Evolutionary conservation across 805 yeast species (phyloP).

Genomic region (Hermanozyma aechmeae): DNA sequence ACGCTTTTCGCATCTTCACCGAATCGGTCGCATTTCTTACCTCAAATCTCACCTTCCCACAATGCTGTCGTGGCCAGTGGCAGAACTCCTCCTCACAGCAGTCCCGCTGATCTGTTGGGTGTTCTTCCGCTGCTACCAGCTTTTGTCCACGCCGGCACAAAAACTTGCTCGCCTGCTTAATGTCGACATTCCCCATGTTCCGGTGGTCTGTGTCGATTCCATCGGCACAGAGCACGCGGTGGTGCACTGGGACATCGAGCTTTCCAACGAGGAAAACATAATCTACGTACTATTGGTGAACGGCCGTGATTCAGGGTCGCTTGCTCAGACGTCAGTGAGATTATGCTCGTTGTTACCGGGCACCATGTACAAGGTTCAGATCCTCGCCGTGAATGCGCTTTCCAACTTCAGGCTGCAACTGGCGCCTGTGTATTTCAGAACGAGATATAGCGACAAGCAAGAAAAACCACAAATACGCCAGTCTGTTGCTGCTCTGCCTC

Average conservation of each 20-base stretch:
- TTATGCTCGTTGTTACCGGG: constrained; percentile 19
- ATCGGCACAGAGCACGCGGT: constrained; percentile 36
- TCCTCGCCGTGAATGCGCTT: constrained; percentile 25
- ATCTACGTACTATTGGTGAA: constrained; percentile 26
- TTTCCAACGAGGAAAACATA: constrained; percentile 18
- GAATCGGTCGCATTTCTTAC: no score
- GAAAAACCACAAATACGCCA: no score
- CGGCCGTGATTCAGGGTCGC: constrained; percentile 25
- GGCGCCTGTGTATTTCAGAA: constrained; percentile 21
- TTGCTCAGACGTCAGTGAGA: constrained; percentile 25
- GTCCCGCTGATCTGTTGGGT: constrained; percentile 30
- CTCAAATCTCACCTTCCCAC: no score
- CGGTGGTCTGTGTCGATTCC: constrained; percentile 45
- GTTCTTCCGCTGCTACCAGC: constrained; percentile 26
- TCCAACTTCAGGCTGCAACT: constrained; percentile 27
- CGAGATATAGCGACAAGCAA: no score
- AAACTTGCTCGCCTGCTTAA: constrained; percentile 37
- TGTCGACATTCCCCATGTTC: constrained; percentile 48
- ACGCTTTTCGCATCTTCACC: no score
- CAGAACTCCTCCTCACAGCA: no score
- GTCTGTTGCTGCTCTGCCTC: no score
- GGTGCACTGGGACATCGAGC: constrained; percentile 39
- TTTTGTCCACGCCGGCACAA: constrained; percentile 36
- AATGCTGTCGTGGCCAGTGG: no score
- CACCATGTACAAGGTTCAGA: constrained; percentile 24